Evolutionary conservation across 2,329 filamentous ascomycete genomes (phyloP), one percentile per base, ranked within the genome.

Genomic region (Monosporascus cannonballus): DNA sequence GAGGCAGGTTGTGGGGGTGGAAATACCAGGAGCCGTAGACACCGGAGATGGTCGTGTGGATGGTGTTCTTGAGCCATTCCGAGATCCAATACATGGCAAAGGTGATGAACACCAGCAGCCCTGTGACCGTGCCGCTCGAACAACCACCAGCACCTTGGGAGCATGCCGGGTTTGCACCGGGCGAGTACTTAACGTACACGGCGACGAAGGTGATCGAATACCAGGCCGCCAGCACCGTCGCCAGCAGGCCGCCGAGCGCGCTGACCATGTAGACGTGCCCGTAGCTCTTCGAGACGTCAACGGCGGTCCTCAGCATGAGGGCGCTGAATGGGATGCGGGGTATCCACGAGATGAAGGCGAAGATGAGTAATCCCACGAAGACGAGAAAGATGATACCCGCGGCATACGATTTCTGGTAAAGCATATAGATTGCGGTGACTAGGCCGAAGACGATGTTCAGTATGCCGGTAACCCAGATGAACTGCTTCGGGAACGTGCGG

Each of bases 11-110:
- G 53, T 77, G 72, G 0, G 81, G 71, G 57, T 82, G 87, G 68
- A 96, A 96, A 73, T 96, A 97, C 93, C 93, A 97, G 0, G 87
- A 87, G 1, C 90, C 92, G 62, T 96, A 96, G 0, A 96, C 85
- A 0, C 93, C 92, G 0, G 90, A 88, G 54, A 96, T 87, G 24
- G 85, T 91, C 2, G 87, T 87, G 67, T 97, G 91, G 47, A 96
- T 89, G 0, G 89, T 91, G 71, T 96, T 96, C 75, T 96, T 96
- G 61, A 96, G 74, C 80, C 88, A 93, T 68, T 97, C 93, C 2
- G 89, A 87, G 58, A 96, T 85, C 93, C 93, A 97, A 73, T 95
- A 96, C 71, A 86, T 89, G 50, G 91, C 86, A 64, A 97, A 96
- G 0, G 91, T 96, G 60, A 91, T 81, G 67, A 95, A 96, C 18